phyloP scores from a whole-genome alignment of 208 protist species.

The Leishmania mexicana region DNA sequence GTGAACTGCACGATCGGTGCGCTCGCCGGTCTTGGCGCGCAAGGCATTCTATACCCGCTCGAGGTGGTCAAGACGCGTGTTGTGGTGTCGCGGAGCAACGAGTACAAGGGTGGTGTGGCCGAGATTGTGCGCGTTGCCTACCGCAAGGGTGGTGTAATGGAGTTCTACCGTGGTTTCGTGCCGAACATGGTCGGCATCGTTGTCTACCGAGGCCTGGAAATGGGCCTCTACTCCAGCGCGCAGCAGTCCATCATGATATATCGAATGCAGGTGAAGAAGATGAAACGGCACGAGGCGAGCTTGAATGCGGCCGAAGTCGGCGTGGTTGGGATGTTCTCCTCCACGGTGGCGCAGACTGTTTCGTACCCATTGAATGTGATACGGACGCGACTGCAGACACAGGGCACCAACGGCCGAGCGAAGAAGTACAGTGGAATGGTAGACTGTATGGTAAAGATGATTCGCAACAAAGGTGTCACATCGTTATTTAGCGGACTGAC shows the following conservation, averaged over 20 bases:
- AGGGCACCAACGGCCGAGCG: slow-evolving; percentile 81
- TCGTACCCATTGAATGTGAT: slow-evolving; percentile 93
- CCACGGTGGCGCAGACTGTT: slow-evolving; percentile 83
- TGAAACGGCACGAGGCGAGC: slow-evolving; percentile 66
- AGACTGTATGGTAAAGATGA: slow-evolving; percentile 88
- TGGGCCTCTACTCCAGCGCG: slow-evolving; percentile 87
- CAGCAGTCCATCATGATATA: slow-evolving; percentile 90
- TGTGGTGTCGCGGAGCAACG: slow-evolving; percentile 65
- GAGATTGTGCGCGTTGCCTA: slow-evolving; percentile 70
- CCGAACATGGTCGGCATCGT: slow-evolving; percentile 91
- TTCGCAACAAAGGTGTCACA: slow-evolving; percentile 69
- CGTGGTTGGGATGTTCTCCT: slow-evolving; percentile 76
- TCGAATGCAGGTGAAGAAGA: slow-evolving; percentile 63
- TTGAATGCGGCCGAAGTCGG: slow-evolving; percentile 75
- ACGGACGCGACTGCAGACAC: slow-evolving; percentile 88
- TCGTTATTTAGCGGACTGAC: slow-evolving; percentile 90
- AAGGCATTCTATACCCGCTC: slow-evolving; percentile 88
- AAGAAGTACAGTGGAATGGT: slow-evolving; percentile 84
- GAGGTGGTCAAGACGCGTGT: slow-evolving; percentile 93
- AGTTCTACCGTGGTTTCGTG: slow-evolving; percentile 84
- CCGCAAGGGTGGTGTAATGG: slow-evolving; percentile 58
- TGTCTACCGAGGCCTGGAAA: slow-evolving; percentile 87
- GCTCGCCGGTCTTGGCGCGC: slow-evolving; percentile 80
- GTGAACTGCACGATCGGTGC: slow-evolving; percentile 88
- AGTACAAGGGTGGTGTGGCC: slow-evolving; percentile 72